Conservation (phyloP, 2,329 filamentous ascomycete species). For the Arthroderma sp. region DNA sequence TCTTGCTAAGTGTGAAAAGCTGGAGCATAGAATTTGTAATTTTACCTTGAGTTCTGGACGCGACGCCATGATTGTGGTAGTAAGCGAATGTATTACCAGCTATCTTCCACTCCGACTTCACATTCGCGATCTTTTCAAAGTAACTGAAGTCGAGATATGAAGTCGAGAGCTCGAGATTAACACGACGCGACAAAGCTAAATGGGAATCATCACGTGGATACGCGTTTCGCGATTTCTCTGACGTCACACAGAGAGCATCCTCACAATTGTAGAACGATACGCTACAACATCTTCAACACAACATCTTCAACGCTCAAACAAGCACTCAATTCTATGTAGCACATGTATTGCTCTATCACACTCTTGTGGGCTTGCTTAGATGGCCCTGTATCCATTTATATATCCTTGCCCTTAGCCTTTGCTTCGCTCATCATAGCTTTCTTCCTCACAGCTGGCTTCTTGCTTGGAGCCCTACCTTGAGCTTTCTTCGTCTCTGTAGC, state of each 20-base stretch:
- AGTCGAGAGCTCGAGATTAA: neutral
- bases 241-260: neutral
- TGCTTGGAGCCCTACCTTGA: neutral
- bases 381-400: neutral
- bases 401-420: neutral
- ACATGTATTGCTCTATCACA: neutral
- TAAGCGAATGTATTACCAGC: neutral
- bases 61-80: constrained; percentile 4
- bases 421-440: neutral
- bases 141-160: neutral
- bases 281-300: too few relatives aligned
- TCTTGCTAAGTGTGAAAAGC: neutral
- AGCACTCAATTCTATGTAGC: neutral
- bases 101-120: neutral
- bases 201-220: constrained; percentile 7
- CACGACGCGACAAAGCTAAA: constrained; percentile 5
- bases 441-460: neutral
- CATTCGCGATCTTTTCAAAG: neutral
- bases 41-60: constrained; percentile 9
- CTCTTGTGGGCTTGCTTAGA: neutral
- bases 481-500: neutral
- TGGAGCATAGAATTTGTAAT: neutral
- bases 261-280: neutral
- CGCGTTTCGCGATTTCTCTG: constrained; percentile 5
- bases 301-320: neutral